Evolutionary conservation across 2,329 filamentous ascomycete species (phyloP), one percentile per base, ranked within the genome.

Genomic region (Diaporthe sp.): DNA sequence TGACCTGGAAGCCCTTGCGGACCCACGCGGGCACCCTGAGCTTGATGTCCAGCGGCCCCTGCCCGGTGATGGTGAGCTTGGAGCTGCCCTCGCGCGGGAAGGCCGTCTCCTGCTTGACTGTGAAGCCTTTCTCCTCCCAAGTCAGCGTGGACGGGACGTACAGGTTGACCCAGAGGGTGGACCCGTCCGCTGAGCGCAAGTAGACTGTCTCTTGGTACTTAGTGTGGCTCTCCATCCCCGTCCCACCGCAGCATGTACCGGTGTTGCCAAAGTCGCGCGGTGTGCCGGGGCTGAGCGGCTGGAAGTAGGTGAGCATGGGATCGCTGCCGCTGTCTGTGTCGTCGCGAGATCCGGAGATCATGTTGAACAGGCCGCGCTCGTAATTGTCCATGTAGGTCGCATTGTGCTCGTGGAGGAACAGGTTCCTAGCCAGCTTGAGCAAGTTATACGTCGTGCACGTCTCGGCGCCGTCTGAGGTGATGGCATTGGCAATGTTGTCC

Each of bases 201-300:
- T 83, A 83, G 3, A 83, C 79, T 9, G 81, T 82, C 76, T 82
- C 82, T 71, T 83, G 82, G 70, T 83, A 83, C 76, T 83, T 82
- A 53, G 81, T 82, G 75, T 83, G 81, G 74, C 81, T 82, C 77
- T 83, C 81, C 79, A 82, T 79, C 0, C 82, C 82, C 1, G 81
- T 81, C 2, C 82, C 82, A 12, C 81, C 82, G 47, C 82, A 83
- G 76, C 82, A 83, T 12, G 82, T 83, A 2, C 82, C 82, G 0
- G 81, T 82, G 71, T 83, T 83, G 13, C 79, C 82, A 37, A 79
- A 82, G 37, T 80, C 80, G 47, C 82, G 81, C 8, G 70, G 70
- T 0, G 79, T 76, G 3, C 80, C 81, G 0, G 81, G 81, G 0
- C 76, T 80, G 10, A 82, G 79, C 2, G 80, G 80, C 72, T 83